A percentile compares a stretch with the other conserved stretches of the same genome.
Conservation (phyloP, 192 early-diverging fungal species). For the Linnemannia elongata region DNA sequence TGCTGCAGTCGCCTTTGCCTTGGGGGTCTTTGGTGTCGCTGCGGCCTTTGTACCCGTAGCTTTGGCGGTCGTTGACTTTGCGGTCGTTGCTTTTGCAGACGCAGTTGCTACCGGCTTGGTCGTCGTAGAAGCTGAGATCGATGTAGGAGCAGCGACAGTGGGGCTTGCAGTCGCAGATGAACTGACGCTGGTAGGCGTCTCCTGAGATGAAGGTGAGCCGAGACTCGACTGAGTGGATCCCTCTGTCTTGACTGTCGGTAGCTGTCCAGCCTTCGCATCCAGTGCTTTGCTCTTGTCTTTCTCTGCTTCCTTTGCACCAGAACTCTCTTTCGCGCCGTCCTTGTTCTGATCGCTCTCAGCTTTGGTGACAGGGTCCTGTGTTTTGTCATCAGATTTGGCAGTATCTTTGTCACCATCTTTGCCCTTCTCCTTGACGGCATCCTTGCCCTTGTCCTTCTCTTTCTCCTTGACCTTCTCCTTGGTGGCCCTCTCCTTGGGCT, state of each 20-base stretch:
- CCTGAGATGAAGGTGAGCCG: background rate
- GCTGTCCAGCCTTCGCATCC: background rate
- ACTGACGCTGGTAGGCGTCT: background rate
- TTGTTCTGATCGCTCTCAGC: background rate
- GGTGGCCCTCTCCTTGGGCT: background rate
- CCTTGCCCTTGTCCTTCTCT: conserved; percentile 17
- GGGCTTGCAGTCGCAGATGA: background rate
- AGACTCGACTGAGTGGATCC: background rate
- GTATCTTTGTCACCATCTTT: background rate
- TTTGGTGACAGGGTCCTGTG: background rate
- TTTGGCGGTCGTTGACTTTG: conserved; percentile 5
- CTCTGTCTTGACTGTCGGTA: background rate
- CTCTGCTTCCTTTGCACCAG: background rate
- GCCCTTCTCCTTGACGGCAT: conserved; percentile 1
- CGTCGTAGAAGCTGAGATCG: background rate
- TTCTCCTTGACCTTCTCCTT: conserved; percentile 22
- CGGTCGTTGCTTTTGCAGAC: background rate
- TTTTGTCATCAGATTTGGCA: background rate
- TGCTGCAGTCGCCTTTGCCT: background rate
- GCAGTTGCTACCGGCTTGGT: background rate
- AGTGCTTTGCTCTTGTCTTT: background rate
- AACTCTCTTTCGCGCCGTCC: background rate
- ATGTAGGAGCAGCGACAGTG: background rate
- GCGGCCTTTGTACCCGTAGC: conserved; percentile 4
- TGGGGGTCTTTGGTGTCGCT: background rate